Percentiles rank a stretch among this genome's conserved stretches.
phyloP scores from a whole-genome alignment of 2,329 filamentous ascomycete genomes.

The Nakataea oryzae region DNA sequence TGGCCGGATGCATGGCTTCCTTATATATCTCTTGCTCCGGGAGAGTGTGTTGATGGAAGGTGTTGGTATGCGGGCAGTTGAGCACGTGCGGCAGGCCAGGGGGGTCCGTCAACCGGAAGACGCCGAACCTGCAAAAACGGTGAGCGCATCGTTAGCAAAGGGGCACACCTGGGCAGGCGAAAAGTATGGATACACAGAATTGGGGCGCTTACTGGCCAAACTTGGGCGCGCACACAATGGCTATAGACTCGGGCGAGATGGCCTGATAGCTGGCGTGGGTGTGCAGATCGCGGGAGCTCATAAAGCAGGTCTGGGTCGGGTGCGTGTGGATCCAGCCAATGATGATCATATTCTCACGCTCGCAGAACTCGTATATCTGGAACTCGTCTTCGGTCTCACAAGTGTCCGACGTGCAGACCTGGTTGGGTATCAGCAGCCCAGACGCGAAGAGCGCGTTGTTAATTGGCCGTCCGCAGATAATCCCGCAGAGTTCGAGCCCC shows the following conservation, averaged over 20 bases:
- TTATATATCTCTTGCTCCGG: slow-evolving; percentile 60
- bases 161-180: not conserved
- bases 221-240: slow-evolving; percentile 87
- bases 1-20: slow-evolving; percentile 53
- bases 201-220: slow-evolving; percentile 54
- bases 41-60: slow-evolving; percentile 68
- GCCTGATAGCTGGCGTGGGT: slow-evolving; percentile 92
- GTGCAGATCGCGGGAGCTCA: slow-evolving; percentile 89
- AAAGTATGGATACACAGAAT: not conserved
- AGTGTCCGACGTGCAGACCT: slow-evolving; percentile 81
- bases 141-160: not conserved
- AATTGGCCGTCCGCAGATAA: slow-evolving; percentile 81
- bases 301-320: slow-evolving; percentile 92
- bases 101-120: slow-evolving; percentile 88
- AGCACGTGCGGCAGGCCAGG: slow-evolving; percentile 81
- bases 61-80: slow-evolving; percentile 62
- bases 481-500: slow-evolving; percentile 90
- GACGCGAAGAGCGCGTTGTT: slow-evolving; percentile 92
- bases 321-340: slow-evolving; percentile 98
- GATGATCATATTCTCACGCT: slow-evolving; percentile 71
- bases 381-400: slow-evolving; percentile 89
- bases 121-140: slow-evolving; percentile 55
- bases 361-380: slow-evolving; percentile 80
- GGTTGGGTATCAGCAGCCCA: slow-evolving; percentile 80
- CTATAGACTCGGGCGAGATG: slow-evolving; percentile 93